Conservation (phyloP, 129 eudicot species). For the Chrysanthemum makinoi region DNA sequence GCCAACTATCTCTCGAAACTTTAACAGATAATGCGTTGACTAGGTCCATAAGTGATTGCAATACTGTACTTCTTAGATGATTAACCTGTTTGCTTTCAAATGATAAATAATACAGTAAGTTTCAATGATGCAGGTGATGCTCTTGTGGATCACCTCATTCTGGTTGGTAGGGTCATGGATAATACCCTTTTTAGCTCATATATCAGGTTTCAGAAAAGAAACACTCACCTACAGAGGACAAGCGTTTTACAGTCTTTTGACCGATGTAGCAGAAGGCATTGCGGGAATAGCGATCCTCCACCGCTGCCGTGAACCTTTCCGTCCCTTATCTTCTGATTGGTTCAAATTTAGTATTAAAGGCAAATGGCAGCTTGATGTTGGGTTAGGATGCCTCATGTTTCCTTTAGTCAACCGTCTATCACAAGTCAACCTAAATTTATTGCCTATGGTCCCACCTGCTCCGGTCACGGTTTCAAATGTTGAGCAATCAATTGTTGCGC, state of each 20-base stretch:
- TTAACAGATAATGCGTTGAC: no score
- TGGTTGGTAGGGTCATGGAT: constrained; percentile 72
- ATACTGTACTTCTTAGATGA: no score
- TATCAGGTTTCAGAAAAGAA: constrained; percentile 59
- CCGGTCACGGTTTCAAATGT: constrained; percentile 64
- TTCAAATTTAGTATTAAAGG: constrained; percentile 51
- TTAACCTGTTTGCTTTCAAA: no score
- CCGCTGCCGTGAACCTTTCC: constrained; percentile 53
- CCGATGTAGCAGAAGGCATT: constrained; percentile 61
- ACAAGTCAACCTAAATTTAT: constrained; percentile 50
- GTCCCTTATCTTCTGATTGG: constrained; percentile 63
- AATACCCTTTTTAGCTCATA: constrained; percentile 60
- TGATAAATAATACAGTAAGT: neutral
- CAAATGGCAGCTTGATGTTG: constrained; percentile 52
- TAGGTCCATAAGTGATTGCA: no score
- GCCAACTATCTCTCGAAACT: no score
- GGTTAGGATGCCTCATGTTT: constrained; percentile 64
- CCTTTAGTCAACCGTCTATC: constrained; percentile 70
- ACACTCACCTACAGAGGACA: constrained; percentile 57
- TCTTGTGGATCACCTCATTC: constrained; percentile 63
- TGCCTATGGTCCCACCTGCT: constrained; percentile 51
- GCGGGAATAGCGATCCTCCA: constrained; percentile 66
- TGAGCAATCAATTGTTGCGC: constrained; percentile 60
- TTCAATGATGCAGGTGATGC: constrained; percentile 52
- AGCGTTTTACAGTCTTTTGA: constrained; percentile 61